Evolutionary conservation across 225 moss, liverwort and hornwort genomes (phyloP).

Genomic region (Polytrichum formosum): DNA sequence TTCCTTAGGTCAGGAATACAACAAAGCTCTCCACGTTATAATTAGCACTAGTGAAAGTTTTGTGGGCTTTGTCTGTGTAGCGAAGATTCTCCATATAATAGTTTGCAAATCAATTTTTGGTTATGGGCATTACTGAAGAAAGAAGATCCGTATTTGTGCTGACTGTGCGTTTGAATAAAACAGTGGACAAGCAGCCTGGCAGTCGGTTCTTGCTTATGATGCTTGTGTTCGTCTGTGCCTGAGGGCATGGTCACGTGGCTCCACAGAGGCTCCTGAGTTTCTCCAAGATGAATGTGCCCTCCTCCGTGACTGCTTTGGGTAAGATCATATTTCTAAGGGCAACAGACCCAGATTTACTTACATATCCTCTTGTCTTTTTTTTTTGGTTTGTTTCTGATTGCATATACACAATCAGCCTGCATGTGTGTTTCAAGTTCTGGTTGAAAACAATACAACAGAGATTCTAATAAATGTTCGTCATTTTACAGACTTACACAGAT

Average conservation of each 20-base stretch:
- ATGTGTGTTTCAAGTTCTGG: not conserved
- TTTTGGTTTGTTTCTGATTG: too few relatives aligned
- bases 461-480: not conserved
- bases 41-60: too few relatives aligned
- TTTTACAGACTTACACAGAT: conserved; percentile 80
- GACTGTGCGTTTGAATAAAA: not conserved
- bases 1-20: conserved; percentile 37
- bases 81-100: too few relatives aligned
- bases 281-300: conserved; percentile 89
- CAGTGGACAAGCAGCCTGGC: conserved; percentile 96
- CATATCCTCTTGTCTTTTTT: too few relatives aligned
- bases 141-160: too few relatives aligned
- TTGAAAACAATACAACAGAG: not conserved
- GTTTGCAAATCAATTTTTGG: too few relatives aligned
- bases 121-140: not conserved
- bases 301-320: conserved; percentile 91
- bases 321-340: not conserved
- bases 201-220: conserved; percentile 91
- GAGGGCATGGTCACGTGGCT: conserved; percentile 96
- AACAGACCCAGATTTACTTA: too few relatives aligned
- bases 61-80: too few relatives aligned
- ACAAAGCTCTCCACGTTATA: too few relatives aligned
- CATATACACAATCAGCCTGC: too few relatives aligned
- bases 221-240: conserved; percentile 96
- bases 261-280: conserved; percentile 88